Evolutionary conservation across 208 protist genomes (phyloP).

Genomic region (Tritrichomonas foetus): DNA sequence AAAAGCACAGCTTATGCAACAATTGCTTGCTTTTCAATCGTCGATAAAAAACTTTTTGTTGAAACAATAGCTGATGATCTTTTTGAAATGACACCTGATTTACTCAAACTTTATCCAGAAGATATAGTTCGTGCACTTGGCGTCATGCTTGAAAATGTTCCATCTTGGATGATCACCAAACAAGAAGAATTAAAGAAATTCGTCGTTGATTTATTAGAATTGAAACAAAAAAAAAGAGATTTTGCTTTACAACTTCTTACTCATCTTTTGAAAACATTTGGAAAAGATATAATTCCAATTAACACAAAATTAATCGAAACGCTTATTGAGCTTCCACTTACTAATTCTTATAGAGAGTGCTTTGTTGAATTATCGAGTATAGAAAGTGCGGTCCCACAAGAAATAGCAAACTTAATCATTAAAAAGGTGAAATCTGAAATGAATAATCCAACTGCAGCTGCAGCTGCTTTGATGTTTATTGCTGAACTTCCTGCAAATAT

Average conservation of each 20-base stretch:
- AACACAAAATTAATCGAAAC: neutral
- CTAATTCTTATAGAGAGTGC: neutral
- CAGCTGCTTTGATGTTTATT: neutral
- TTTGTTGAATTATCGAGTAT: neutral
- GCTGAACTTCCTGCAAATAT: neutral
- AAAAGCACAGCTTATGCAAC: neutral
- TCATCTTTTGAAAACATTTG: neutral
- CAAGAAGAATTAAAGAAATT: neutral
- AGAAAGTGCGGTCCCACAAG: neutral
- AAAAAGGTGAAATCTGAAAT: neutral
- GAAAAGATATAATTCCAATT: neutral
- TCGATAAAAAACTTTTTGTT: neutral
- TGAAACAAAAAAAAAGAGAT: neutral
- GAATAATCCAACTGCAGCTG: no score
- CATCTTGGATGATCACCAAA: neutral
- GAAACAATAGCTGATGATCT: neutral
- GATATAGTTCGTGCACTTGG: neutral
- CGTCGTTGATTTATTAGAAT: neutral
- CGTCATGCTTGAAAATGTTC: neutral
- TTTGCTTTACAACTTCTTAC: neutral
- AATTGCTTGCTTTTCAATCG: neutral
- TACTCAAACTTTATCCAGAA: neutral
- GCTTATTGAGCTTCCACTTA: neutral
- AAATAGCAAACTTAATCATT: neutral
- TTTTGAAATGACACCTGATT: neutral